These are phyloP conservation scores for Zelonia costaricensis DNA, from an alignment of 208 protist genomes.

Conservation along the genomic window DNA sequence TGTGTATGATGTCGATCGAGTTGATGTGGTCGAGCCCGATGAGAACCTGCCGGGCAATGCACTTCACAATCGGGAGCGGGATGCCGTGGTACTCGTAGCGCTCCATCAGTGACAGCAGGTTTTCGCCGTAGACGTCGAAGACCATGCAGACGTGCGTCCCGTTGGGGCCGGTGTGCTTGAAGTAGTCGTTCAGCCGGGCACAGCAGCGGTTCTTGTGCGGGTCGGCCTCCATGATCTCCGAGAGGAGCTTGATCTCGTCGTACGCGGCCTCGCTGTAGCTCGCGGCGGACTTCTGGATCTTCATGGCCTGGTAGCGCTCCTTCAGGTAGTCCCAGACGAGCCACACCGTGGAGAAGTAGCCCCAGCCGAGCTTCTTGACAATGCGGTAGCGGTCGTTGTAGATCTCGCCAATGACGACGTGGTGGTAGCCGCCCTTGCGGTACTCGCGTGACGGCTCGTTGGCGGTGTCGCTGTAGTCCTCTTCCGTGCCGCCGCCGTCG, in stretches of 20 bases:
- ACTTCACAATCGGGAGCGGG: conserved; percentile 94
- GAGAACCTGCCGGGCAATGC: conserved; percentile 90
- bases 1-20: conserved; percentile 96
- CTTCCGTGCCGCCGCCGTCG: conserved; percentile 50
- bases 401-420: conserved; percentile 92
- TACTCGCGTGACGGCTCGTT: conserved; percentile 88
- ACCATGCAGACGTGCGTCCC: conserved; percentile 96
- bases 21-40: conserved; percentile 95
- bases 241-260: conserved; percentile 82
- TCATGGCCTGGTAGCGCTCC: conserved; percentile 87
- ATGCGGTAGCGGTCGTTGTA: conserved; percentile 95
- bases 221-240: conserved; percentile 83
- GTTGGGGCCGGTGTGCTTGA: conserved; percentile 88
- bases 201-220: conserved; percentile 68
- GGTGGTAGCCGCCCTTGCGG: conserved; percentile 97
- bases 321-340: conserved; percentile 96
- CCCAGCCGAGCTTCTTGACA: conserved; percentile 98
- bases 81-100: conserved; percentile 95
- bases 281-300: conserved; percentile 80
- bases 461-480: conserved; percentile 88
- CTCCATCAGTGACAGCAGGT: conserved; percentile 96
- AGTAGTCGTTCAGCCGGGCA: conserved; percentile 87
- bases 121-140: conserved; percentile 97
- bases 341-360: conserved; percentile 99
- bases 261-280: conserved; percentile 84